These are phyloP conservation scores for Cardamine occulta DNA, from an alignment of 345 rosid genomes.

Conservation along the genomic window DNA sequence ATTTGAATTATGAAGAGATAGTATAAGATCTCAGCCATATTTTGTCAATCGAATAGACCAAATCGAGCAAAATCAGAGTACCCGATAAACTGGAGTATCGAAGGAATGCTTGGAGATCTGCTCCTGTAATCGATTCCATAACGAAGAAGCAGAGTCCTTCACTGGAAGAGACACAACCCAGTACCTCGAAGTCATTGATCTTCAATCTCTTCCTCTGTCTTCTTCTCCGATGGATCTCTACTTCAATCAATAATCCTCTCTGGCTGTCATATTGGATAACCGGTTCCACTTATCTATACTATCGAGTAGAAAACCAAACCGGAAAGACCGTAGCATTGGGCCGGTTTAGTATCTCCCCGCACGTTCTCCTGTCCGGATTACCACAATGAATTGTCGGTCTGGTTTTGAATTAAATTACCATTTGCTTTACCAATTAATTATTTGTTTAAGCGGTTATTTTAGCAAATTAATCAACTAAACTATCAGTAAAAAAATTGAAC, in stretches of 20 bases:
- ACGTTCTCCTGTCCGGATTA: slow-evolving; percentile 27
- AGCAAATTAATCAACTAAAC: not conserved
- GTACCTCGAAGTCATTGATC: slow-evolving; percentile 82
- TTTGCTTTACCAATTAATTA: not conserved
- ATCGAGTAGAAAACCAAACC: slow-evolving; percentile 8
- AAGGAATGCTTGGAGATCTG: slow-evolving; percentile 95
- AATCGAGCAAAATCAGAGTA: slow-evolving; percentile 38
- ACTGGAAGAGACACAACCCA: slow-evolving; percentile 94
- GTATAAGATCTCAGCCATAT: slow-evolving; percentile 12
- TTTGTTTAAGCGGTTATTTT: no score
- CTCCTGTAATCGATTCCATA: slow-evolving; percentile 82
- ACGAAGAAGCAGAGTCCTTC: slow-evolving; percentile 71
- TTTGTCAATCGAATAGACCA: not conserved
- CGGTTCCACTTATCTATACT: slow-evolving; percentile 30
- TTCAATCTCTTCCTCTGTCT: slow-evolving; percentile 12
- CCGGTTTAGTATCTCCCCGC: slow-evolving; percentile 41
- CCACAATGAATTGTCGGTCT: not conserved
- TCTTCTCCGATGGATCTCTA: slow-evolving; percentile 42
- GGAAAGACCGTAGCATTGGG: not conserved
- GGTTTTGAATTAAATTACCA: not conserved
- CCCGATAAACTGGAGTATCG: slow-evolving; percentile 96
- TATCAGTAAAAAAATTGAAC: not conserved
- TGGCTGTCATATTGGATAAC: slow-evolving; percentile 41
- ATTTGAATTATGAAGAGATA: not conserved
- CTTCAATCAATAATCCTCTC: slow-evolving; percentile 38